Evolutionary conservation across 495 filamentous ascomycete species (phyloP).

Genomic region (Aspergillus bridgeri): DNA sequence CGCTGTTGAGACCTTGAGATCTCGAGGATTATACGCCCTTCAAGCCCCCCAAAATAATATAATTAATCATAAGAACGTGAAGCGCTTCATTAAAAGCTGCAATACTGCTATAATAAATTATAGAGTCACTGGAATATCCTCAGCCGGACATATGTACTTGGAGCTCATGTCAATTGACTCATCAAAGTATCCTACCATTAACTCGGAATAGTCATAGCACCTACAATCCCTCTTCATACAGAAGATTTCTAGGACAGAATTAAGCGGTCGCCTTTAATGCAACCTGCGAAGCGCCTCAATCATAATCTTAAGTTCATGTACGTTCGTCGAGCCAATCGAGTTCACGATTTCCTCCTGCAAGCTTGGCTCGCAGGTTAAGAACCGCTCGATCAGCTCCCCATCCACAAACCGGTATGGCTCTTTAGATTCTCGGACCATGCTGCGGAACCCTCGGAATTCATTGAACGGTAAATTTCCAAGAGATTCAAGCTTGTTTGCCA

Average conservation of each 20-base stretch:
- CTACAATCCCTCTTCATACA: neutral
- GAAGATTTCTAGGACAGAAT: neutral
- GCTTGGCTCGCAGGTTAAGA: constrained; percentile 63
- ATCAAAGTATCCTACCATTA: neutral
- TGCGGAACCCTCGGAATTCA: constrained; percentile 74
- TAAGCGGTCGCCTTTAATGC: constrained; percentile 34
- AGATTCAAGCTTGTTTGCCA: constrained; percentile 62
- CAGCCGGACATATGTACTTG: neutral
- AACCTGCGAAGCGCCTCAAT: constrained; percentile 72
- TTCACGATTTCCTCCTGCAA: constrained; percentile 63
- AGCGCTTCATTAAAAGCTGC: too few species aligned
- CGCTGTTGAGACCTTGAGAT: neutral
- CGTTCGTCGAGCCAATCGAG: constrained; percentile 51
- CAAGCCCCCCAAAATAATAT: too few species aligned
- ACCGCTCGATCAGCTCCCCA: constrained; percentile 84
- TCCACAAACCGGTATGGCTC: constrained; percentile 88
- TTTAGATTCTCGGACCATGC: constrained; percentile 61
- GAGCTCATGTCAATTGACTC: neutral
- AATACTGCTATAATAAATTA: too few species aligned
- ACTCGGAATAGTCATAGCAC: neutral
- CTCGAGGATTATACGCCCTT: neutral
- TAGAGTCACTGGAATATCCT: neutral
- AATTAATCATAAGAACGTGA: too few species aligned
- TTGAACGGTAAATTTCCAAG: constrained; percentile 71
- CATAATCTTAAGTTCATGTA: constrained; percentile 68